Conservation (phyloP, 1,139 yeast species). For the Scheffersomyces segobiensis region DNA sequence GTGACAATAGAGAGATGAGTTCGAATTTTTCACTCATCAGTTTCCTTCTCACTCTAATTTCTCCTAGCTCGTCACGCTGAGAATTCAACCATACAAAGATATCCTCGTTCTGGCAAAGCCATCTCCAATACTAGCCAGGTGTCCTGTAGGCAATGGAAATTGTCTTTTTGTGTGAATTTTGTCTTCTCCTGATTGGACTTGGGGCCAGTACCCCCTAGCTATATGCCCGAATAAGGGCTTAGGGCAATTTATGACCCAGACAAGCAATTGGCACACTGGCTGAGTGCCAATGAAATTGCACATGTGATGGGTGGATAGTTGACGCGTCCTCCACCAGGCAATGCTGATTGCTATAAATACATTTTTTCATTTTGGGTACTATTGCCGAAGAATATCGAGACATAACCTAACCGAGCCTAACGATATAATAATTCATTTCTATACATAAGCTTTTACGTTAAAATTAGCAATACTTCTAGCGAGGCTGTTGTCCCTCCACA, state of each 20-base stretch:
- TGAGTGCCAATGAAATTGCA: neutral
- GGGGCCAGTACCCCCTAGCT: neutral
- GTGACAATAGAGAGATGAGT: neutral
- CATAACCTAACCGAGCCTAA: neutral
- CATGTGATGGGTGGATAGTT: neutral
- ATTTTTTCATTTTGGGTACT: neutral
- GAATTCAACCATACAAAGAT: neutral
- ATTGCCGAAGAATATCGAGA: neutral
- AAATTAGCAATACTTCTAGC: slow-evolving; percentile 1
- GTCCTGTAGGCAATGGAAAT: neutral
- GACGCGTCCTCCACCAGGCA: neutral
- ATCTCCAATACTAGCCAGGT: neutral
- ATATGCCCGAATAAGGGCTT: neutral
- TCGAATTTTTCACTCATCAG: neutral
- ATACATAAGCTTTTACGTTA: neutral
- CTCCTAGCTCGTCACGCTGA: neutral
- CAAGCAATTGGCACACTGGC: neutral
- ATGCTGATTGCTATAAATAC: neutral
- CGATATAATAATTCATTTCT: neutral
- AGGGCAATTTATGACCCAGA: neutral
- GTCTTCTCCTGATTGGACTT: neutral
- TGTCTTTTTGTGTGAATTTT: neutral
- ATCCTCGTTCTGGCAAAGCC: neutral
- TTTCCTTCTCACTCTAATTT: neutral
- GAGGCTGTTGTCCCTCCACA: slow-evolving; percentile 61